Evolutionary conservation across 2,329 filamentous ascomycete species (phyloP).

Genomic region (Aspergillus japonicus): DNA sequence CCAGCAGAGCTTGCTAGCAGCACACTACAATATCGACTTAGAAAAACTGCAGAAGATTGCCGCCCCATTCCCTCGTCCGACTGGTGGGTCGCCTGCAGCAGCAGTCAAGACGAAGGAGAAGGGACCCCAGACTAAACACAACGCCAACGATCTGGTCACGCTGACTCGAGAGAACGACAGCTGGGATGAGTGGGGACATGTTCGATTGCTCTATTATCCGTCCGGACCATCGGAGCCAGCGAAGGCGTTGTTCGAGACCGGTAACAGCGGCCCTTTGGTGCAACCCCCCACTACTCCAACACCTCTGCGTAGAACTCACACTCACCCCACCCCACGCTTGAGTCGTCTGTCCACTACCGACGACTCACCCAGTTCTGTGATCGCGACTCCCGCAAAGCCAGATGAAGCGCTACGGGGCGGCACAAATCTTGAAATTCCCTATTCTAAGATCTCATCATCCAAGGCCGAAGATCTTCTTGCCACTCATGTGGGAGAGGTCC

Average conservation of each 20-base stretch:
- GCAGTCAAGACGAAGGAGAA: slow-evolving; percentile 77
- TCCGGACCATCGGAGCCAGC: slow-evolving; percentile 33
- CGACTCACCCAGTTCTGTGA: slow-evolving; percentile 53
- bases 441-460: slow-evolving; percentile 44
- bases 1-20: slow-evolving; percentile 71
- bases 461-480: slow-evolving; percentile 39
- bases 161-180: slow-evolving; percentile 60
- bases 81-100: slow-evolving; percentile 52
- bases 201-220: slow-evolving; percentile 77
- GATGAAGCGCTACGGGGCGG: slow-evolving; percentile 44
- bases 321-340: slow-evolving; percentile 55
- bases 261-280: slow-evolving; percentile 31
- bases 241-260: slow-evolving; percentile 34
- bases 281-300: slow-evolving; percentile 70
- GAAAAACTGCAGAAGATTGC: slow-evolving; percentile 84
- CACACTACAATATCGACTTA: slow-evolving; percentile 72
- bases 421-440: slow-evolving; percentile 64
- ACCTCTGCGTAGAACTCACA: slow-evolving; percentile 68
- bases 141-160: slow-evolving; percentile 80
- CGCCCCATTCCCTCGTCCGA: slow-evolving; percentile 74
- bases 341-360: slow-evolving; percentile 45
- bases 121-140: slow-evolving; percentile 53
- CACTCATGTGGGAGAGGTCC: slow-evolving; percentile 61
- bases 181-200: slow-evolving; percentile 78
- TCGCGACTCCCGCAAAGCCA: slow-evolving; percentile 37